Percentiles rank a stretch among this genome's conserved stretches.
Evolutionary conservation across 2,329 filamentous ascomycete species (phyloP).

Genomic region (Tolypocladium sp.): DNA sequence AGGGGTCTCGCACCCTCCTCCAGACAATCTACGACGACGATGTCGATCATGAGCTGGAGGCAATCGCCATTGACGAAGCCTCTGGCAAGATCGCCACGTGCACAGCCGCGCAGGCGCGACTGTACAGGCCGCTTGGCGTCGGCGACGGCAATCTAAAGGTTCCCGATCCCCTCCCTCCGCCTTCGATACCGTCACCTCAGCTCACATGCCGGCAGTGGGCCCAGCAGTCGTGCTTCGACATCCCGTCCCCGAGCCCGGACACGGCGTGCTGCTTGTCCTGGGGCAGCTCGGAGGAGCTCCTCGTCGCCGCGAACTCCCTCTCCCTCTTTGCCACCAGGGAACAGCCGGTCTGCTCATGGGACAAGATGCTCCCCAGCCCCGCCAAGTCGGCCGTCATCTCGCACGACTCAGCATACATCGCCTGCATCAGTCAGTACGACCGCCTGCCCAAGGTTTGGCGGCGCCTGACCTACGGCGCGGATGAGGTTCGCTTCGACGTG

Average conservation of each 20-base stretch:
- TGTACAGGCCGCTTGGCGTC: slow-evolving; percentile 69
- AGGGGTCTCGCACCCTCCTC: slow-evolving; percentile 62
- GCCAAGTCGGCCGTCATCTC: slow-evolving; percentile 71
- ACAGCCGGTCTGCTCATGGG: slow-evolving; percentile 57
- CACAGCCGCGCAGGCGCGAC: slow-evolving; percentile 55
- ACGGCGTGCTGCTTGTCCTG: slow-evolving; percentile 60
- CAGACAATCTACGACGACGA: slow-evolving; percentile 91
- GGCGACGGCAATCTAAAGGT: slow-evolving; percentile 69
- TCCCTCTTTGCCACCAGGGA: slow-evolving; percentile 53
- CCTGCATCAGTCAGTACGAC: slow-evolving; percentile 70
- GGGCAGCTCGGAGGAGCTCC: slow-evolving; percentile 76
- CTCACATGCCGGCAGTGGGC: slow-evolving; percentile 42
- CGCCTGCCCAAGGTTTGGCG: slow-evolving; percentile 89
- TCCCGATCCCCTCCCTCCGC: neutral
- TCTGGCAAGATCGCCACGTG: slow-evolving; percentile 80
- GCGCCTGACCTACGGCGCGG: slow-evolving; percentile 70
- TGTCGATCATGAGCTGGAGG: slow-evolving; percentile 50
- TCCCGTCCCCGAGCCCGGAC: slow-evolving; percentile 17
- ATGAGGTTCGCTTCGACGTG: slow-evolving; percentile 82
- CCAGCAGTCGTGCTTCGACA: slow-evolving; percentile 51
- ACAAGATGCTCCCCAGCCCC: slow-evolving; percentile 61
- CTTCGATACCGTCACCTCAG: slow-evolving; percentile 13
- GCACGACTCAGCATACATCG: slow-evolving; percentile 79
- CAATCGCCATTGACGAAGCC: slow-evolving; percentile 70
- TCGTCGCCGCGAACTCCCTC: slow-evolving; percentile 64